Base-by-base conservation (phyloP, 2,329 filamentous ascomycete species). In the Setomelanomma holmii region DNA sequence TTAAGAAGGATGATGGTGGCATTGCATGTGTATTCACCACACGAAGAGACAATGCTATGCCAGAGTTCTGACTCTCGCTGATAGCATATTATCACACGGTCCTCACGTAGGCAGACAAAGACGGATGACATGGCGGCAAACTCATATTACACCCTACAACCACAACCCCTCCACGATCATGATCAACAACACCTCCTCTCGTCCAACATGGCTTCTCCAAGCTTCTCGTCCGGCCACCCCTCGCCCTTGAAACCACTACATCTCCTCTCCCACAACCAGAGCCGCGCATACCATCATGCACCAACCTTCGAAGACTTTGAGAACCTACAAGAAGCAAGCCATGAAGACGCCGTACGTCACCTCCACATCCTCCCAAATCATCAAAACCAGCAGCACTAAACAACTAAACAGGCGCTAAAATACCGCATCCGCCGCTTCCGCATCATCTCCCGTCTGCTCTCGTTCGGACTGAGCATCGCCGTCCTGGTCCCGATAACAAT, bases 401-500 rank as follows among this genome's bases (percentile, higher is more conserved):
- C 4, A 30, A 16, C n/a, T 14, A 20, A 3, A 17, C 47, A 72
- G 69, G 48, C 36, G 12, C 67, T 78, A 45, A 78, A 78, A 67
- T 27, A 58, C 11, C 66, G 62, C 22, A 78, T 78, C 46, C 75
- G 76, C 23, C 49, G 66, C 34, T 67, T 78, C 2, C 71, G 71
- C 47, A 36, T 78, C 43, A 17, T 75, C 20, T 72, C 72, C 17
- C 74, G 76, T 44, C 34, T 69, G 39, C 53, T 75, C 42, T 64
- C 69, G 30, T 61, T 71, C 40, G 27, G 71, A 12, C 63, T 77
- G 45, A 73, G 70, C 50, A 55, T 73, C 53, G 68, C 60, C 14
- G 70, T 72, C 45, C 63, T 77, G 22, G 48, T 71, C 14, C 73
- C 74, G 16, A 66, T 76, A 2, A 51, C 69, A 35, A 61, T 76